Conservation (phyloP, 2,329 filamentous ascomycete genomes). For the Fusarium stilboides region DNA sequence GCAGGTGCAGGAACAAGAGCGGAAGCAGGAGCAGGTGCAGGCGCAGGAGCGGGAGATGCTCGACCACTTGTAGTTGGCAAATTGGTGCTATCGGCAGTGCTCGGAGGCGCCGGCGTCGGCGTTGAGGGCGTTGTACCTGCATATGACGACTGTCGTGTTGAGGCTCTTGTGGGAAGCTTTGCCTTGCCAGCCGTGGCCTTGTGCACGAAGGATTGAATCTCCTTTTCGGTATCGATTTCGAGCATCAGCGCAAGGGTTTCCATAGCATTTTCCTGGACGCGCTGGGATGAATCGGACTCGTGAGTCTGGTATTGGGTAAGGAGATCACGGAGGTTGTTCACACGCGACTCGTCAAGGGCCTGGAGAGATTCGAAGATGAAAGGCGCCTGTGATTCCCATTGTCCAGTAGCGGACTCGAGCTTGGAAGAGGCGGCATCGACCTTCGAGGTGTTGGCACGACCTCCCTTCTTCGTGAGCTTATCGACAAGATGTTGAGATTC, state of each 20-base stretch:
- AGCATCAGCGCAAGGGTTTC: conserved; percentile 85
- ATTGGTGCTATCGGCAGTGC: conserved; percentile 47
- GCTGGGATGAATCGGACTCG: conserved; percentile 88
- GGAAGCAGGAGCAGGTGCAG: conserved; percentile 4
- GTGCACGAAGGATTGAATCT: conserved; percentile 81
- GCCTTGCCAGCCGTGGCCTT: conserved; percentile 60
- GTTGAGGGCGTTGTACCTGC: conserved; percentile 48
- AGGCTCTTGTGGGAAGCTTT: conserved; percentile 56
- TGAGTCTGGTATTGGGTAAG: conserved; percentile 95
- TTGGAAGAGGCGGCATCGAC: conserved; percentile 80
- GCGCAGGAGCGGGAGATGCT: conserved; percentile 9
- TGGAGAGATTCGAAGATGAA: conserved; percentile 96
- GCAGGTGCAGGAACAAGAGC: conserved; percentile 31
- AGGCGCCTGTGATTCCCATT: conserved; percentile 95
- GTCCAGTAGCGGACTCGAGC: conserved; percentile 82
- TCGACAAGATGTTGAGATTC: conserved; percentile 87
- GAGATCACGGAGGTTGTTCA: conserved; percentile 91
- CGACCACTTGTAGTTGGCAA: conserved; percentile 29
- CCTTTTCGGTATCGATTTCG: conserved; percentile 87
- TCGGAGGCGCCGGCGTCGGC: conserved; percentile 47
- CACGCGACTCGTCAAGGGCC: conserved; percentile 87
- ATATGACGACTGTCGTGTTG: conserved; percentile 60
- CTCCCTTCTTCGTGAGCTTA: conserved; percentile 84
- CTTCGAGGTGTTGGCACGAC: conserved; percentile 82
- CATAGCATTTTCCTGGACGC: conserved; percentile 80